Conservation (phyloP, 768 basidiomycete species). For the Macrolepiota dolichaula region DNA sequence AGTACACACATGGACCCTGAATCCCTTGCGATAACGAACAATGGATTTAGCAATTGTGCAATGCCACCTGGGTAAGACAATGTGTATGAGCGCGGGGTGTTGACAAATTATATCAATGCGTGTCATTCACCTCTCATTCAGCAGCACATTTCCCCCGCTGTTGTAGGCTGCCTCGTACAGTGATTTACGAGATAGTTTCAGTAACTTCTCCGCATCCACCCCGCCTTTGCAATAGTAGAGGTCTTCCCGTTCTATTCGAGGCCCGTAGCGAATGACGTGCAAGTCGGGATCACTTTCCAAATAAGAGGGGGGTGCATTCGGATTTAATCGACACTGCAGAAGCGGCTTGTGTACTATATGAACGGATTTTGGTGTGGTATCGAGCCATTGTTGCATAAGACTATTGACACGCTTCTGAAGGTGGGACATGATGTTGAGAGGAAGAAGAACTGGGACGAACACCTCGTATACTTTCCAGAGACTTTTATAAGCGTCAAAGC, state of each 20-base stretch:
- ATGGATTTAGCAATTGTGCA: constrained; percentile 1
- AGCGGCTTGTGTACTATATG: constrained; percentile 1
- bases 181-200: constrained; percentile 11
- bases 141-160: constrained; percentile 13
- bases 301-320: constrained; percentile 4
- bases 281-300: constrained; percentile 3
- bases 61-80: not conserved
- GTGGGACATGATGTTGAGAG: not conserved
- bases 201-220: constrained; percentile 13
- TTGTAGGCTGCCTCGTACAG: constrained; percentile 12
- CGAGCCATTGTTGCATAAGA: not conserved
- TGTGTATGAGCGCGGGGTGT: not conserved
- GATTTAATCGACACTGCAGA: not conserved
- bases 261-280: constrained; percentile 9
- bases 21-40: not conserved
- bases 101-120: not conserved
- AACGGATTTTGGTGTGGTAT: not conserved
- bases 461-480: not conserved
- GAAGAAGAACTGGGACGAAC: not conserved
- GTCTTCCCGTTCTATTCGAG: constrained; percentile 11
- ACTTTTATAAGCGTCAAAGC: not conserved
- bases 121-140: constrained; percentile 12
- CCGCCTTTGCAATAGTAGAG: constrained; percentile 16
- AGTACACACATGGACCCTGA: constrained; percentile 1
- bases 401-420: not conserved